Evolutionary conservation across 2,329 filamentous ascomycete genomes (phyloP).

Genomic region (Colletotrichum aenigma): DNA sequence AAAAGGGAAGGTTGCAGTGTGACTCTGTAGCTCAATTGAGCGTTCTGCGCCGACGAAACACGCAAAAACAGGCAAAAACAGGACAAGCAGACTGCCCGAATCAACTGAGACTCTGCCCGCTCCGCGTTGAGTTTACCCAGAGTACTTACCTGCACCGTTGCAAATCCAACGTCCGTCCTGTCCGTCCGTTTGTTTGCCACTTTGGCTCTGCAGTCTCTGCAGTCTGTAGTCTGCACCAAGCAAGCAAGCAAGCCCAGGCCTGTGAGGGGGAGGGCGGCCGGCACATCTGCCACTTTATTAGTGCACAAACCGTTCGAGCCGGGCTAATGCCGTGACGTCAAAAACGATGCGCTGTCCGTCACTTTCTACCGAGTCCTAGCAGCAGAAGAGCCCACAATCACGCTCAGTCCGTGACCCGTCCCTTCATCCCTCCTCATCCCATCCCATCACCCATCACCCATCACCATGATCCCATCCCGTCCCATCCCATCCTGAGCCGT

Average conservation of each 20-base stretch:
- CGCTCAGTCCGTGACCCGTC: neutral
- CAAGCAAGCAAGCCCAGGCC: no score
- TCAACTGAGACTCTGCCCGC: neutral
- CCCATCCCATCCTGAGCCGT: neutral
- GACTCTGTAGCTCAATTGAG: neutral
- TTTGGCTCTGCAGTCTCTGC: neutral
- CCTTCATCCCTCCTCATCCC: neutral
- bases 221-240: neutral
- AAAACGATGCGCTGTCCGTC: neutral
- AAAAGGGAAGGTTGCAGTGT: neutral
- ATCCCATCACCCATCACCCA: neutral
- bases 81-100: neutral
- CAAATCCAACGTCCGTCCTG: neutral
- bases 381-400: neutral
- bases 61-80: neutral
- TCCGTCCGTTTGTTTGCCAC: neutral
- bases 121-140: neutral
- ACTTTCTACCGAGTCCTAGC: neutral
- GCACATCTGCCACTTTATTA: neutral
- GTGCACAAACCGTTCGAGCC: neutral
- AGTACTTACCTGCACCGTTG: neutral
- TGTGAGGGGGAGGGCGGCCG: neutral
- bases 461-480: neutral
- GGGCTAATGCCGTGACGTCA: constrained; percentile 15
- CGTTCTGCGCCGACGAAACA: neutral